phyloP scores from a whole-genome alignment of 2,329 filamentous ascomycete species.

The Zopfia rhizophila region DNA sequence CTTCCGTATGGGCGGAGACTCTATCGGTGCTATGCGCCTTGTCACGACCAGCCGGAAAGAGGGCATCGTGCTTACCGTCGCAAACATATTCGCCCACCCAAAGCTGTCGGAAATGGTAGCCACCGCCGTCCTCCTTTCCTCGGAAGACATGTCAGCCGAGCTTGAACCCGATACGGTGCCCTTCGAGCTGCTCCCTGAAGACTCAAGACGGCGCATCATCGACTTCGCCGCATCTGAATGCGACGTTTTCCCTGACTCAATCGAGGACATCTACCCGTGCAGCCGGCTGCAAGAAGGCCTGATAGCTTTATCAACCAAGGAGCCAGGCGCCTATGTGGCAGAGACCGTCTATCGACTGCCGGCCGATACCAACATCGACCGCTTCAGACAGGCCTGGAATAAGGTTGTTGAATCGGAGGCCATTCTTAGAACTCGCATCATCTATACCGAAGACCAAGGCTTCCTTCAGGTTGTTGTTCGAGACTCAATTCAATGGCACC shows the following conservation, averaged over 20 bases:
- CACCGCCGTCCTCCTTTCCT: slow-evolving; percentile 30
- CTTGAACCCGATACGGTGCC: slow-evolving; percentile 28
- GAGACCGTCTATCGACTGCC: slow-evolving; percentile 54
- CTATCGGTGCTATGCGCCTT: slow-evolving; percentile 58
- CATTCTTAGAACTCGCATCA: slow-evolving; percentile 59
- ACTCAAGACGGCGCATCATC: slow-evolving; percentile 28
- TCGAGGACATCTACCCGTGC: slow-evolving; percentile 46
- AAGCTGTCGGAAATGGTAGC: slow-evolving; percentile 56
- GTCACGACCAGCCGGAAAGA: slow-evolving; percentile 54
- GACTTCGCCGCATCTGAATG: slow-evolving; percentile 43
- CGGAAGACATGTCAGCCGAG: slow-evolving; percentile 28
- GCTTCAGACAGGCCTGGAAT: slow-evolving; percentile 60
- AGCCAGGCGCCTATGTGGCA: slow-evolving; percentile 46
- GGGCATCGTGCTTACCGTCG: slow-evolving; percentile 54
- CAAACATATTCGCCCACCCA: slow-evolving; percentile 57
- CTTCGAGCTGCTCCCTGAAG: slow-evolving; percentile 36
- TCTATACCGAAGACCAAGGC: slow-evolving; percentile 41
- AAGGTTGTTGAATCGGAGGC: slow-evolving; percentile 54
- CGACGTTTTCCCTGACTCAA: slow-evolving; percentile 30
- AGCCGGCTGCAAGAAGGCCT: slow-evolving; percentile 45
- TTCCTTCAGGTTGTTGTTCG: slow-evolving; percentile 46
- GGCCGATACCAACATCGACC: slow-evolving; percentile 33
- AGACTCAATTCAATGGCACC: slow-evolving; percentile 32
- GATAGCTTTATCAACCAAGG: slow-evolving; percentile 41
- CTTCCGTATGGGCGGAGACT: slow-evolving; percentile 60